These are phyloP conservation scores for Pseudoneurospora amorphoporcata DNA, from an alignment of 495 filamentous ascomycete species.

Conservation along the genomic window DNA sequence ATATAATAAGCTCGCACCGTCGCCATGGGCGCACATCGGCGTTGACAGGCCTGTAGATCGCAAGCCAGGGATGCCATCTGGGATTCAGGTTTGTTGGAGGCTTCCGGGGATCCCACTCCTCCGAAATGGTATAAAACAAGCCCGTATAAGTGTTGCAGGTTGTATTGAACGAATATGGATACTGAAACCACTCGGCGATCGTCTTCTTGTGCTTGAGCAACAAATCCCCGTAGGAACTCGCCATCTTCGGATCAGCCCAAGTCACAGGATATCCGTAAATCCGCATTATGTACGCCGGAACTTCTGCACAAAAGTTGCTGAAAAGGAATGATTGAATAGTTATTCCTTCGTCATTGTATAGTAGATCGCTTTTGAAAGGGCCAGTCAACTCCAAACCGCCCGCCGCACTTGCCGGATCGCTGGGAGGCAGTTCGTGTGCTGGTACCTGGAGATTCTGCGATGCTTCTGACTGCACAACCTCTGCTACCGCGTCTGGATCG, in stretches of 20 bases:
- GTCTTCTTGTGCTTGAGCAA: constrained; percentile 11
- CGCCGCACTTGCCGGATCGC: not conserved
- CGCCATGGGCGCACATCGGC: constrained; percentile 5
- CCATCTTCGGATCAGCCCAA: constrained; percentile 28
- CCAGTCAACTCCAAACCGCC: not conserved
- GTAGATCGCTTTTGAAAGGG: constrained; percentile 6
- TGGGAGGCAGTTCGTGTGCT: not conserved
- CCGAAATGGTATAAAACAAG: constrained; percentile 36
- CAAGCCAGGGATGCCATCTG: constrained; percentile 31
- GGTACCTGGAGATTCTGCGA: not conserved
- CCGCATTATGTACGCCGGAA: not conserved
- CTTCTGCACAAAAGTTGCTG: not conserved
- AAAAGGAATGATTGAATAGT: not conserved
- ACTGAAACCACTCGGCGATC: constrained; percentile 28
- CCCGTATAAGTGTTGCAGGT: constrained; percentile 28
- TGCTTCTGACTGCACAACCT: constrained; percentile 10
- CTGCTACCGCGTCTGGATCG: constrained; percentile 28
- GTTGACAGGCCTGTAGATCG: constrained; percentile 26
- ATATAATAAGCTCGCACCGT: constrained; percentile 34
- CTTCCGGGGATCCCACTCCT: constrained; percentile 22
- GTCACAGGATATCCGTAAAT: constrained; percentile 27
- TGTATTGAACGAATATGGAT: constrained; percentile 8
- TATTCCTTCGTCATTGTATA: not conserved
- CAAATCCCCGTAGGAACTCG: constrained; percentile 22
- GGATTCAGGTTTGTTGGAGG: constrained; percentile 5